Percentiles rank a stretch among this genome's conserved stretches.
These are phyloP conservation scores for Aurantiochytrium sp. DNA, from an alignment of 108 stramenopile genomes.

Conservation along the genomic window DNA sequence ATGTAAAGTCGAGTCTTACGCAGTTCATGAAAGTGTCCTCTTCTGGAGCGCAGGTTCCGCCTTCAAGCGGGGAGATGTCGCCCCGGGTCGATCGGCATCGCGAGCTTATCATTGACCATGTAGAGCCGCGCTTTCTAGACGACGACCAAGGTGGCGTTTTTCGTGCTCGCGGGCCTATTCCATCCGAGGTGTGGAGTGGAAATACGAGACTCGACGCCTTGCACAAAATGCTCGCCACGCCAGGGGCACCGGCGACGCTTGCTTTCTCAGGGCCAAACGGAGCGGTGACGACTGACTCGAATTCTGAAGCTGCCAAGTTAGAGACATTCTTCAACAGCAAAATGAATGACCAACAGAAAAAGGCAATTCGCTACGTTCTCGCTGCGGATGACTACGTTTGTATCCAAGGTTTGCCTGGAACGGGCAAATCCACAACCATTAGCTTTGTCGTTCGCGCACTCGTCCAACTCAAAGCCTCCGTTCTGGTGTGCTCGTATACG, in stretches of 20 bases:
- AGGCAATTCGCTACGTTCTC: background rate
- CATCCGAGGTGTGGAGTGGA: background rate
- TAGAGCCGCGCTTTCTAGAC: background rate
- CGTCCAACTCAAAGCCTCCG: slow-evolving; percentile 70
- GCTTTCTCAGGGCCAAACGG: too few species aligned
- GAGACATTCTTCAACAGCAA: too few species aligned
- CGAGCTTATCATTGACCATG: background rate
- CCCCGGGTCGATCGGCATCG: background rate
- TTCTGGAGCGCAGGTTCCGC: too few species aligned
- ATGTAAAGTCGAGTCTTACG: background rate
- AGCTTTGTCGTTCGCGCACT: slow-evolving; percentile 73
- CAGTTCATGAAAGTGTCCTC: background rate
- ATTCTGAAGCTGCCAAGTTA: too few species aligned
- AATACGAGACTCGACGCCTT: background rate
- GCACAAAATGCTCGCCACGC: background rate
- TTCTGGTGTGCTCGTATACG: slow-evolving; percentile 87
- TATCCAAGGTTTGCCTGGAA: slow-evolving; percentile 47
- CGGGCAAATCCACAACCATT: slow-evolving; percentile 47
- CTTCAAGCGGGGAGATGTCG: background rate
- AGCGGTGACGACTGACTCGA: too few species aligned
- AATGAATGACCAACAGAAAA: background rate
- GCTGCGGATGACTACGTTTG: slow-evolving; percentile 20
- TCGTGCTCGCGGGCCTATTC: background rate
- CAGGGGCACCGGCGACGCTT: background rate
- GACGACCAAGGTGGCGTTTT: background rate